Base-by-base conservation (phyloP, 2,329 filamentous ascomycete species). In the Fusarium sp. region DNA sequence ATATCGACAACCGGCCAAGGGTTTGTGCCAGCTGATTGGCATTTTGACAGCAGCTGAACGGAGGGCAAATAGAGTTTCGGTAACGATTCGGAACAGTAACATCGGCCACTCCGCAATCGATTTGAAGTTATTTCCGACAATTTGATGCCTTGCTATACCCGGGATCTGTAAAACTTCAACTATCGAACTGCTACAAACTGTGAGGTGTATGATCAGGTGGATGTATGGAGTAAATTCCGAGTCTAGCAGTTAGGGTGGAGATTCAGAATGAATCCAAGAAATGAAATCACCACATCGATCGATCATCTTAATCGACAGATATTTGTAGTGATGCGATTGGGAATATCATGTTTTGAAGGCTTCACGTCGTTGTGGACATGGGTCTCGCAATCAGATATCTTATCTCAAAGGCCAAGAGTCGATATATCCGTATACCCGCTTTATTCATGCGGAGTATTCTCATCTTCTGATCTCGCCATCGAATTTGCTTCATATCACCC, bases 231-330 rank as follows among this genome's bases (percentile, higher is more conserved):
- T 12, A 10, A 8, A 1, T 38, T 4, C 3, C 6, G 6, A 38
- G 18, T n/a, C 18, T 38, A 38, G 3, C 10, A 12, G 10, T n/a
- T 12, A 2, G 3, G 3, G 1, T 7, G 10, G 0, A 12, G 9
- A 3, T n/a, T n/a, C 11, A 4, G 16, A 11, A 1, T 38, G 10
- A 6, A 11, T 11, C 1, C 18, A 38, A 11, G 34, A 10, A 11
- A 38, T 2, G 9, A 38, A 2, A 7, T 38, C 6, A 38, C 3
- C 5, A 38, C 32, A 18, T 22, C 22, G 22, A 38, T 38, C 1
- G 10, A 4, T 7, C 18, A n/a, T 38, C 9, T 11, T n/a, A 11
- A 6, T 11, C 6, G 18, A n/a, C 6, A 3, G n/a, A n/a, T 38
- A 4, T 2, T n/a, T n/a, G 10, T 2, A 11, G 9, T n/a, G 16